Evolutionary conservation across 1,139 yeast genomes (phyloP), one percentile per base, ranked within the genome.

Genomic region (Nakaseomyces bracarensis): DNA sequence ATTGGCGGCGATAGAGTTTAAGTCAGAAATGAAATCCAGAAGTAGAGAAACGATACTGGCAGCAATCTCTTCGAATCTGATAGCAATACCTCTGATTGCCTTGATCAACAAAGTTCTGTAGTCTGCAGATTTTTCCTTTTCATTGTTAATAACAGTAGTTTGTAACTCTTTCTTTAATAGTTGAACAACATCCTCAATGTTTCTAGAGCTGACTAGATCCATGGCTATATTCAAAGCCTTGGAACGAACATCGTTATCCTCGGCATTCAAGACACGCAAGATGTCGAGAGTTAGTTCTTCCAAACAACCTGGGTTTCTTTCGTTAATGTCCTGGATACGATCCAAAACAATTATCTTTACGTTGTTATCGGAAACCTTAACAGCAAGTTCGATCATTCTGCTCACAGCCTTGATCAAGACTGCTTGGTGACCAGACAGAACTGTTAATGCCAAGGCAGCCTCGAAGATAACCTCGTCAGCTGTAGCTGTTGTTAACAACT

Each of bases 111-210:
- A 65, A 64, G 86, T 95, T 63, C 97, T 79, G 64, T 93, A 93
- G 57, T 87, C 96, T 39, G 81, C 68, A 47, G 81, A 73, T 63
- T 82, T 82, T 52, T 89, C 96, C 37, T 59, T 58, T 26, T 55
- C 57, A 34, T 50, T 51, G 51, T 80, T 83, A 51, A 78, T 80
- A 35, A 79, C 69, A 3, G 96, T 79, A 54, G 77, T 77, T 56
- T 82, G 82, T 46, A 93, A 74, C 65, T 93, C 99, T 61, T 86
- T 91, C 69, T 86, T 91, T 65, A 93, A 76, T 51, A 89, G 74
- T 60, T 86, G 84, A 49, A 91, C 84, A 30, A 91, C 95, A 58
- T 87, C 96, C 57, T 89, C 96, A 38, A 89, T 96, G 56, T 89
- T 91, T 69, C 95, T 83, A 53, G 82, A 76, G 38, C 93, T 72